Percentiles rank a stretch among this genome's conserved stretches.
Conservation (phyloP, 2,329 filamentous ascomycete genomes). For the Scleromitrula shiraiana region DNA sequence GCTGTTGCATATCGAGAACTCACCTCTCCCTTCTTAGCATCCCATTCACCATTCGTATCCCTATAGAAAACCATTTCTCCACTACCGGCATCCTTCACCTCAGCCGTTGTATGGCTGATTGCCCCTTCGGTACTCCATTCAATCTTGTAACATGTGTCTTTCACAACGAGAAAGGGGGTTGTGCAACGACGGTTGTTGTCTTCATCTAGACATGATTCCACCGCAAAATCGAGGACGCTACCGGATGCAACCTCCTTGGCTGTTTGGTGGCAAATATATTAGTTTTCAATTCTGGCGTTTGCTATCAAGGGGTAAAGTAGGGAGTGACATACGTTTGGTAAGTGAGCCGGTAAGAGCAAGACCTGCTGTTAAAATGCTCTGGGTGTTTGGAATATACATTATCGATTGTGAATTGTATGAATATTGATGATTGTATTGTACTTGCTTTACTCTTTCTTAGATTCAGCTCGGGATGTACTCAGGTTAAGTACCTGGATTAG, state of each 20-base stretch:
- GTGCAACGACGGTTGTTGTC: slow-evolving; percentile 28
- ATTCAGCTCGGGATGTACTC: too few species aligned
- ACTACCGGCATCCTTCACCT: slow-evolving; percentile 32
- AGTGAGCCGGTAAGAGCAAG: slow-evolving; percentile 17
- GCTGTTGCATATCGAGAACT: slow-evolving; percentile 8
- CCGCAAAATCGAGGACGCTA: slow-evolving; percentile 35
- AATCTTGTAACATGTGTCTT: slow-evolving; percentile 34
- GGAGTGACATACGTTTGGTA: slow-evolving; percentile 13
- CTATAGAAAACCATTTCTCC: slow-evolving; percentile 37
- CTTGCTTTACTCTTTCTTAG: too few species aligned
- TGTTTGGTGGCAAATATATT: slow-evolving; percentile 16
- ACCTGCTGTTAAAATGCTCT: slow-evolving; percentile 20
- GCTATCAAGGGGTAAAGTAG: too few species aligned
- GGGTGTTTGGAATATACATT: slow-evolving; percentile 24
- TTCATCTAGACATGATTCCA: slow-evolving; percentile 35
- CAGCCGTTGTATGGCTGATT: slow-evolving; percentile 35
- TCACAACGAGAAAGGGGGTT: slow-evolving; percentile 34
- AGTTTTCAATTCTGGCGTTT: too few species aligned
- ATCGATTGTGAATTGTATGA: too few species aligned
- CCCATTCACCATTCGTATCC: slow-evolving; percentile 40
- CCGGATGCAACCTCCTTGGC: slow-evolving; percentile 26
- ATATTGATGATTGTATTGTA: too few species aligned
- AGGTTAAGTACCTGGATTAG: too few species aligned
- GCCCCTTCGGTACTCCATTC: slow-evolving; percentile 33
- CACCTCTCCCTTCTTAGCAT: slow-evolving; percentile 36